Base-by-base conservation (phyloP, 106 monocot genomes). In the Dendrobium chrysotoxum region DNA sequence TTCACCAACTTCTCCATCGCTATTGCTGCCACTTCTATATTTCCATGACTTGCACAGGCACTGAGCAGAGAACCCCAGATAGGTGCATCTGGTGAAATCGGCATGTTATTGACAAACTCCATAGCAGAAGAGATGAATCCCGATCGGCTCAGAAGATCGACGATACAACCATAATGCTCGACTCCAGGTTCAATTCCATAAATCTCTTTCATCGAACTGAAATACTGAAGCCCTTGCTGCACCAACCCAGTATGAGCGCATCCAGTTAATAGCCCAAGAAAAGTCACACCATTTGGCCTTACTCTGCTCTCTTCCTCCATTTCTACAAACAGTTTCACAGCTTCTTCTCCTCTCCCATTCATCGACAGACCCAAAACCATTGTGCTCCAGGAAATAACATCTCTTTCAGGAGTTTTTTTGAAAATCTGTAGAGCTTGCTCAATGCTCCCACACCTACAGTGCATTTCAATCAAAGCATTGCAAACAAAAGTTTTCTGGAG, bases 161-260 rank as follows among this genome's bases (percentile, higher is more conserved):
- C 85, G 72, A 95, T 65, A 73, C 95, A 95, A 7, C 95, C 95
- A 54, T 90, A 95, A 47, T 95, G 95, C 81, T 95, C 86, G 18
- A 90, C 46, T 26, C 79, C 84, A 2, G 95, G 90, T 5, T 41
- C 45, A 4, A 92, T 66, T 8, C 80, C 77, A 28, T 95, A 89
- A 8, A 41, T 67, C 11, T 72, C 45, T 11, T 55, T 81, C 95
- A 95, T 95, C 2, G 66, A 76, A 15, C 88, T 83, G 23, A 95
- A 90, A 77, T 81, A 83, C 25, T 73, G 9, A 35, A 89, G 4
- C 1, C 90, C 95, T 54, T 90, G 82, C 11, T 84, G 81, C 7
- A 90, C 10, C 58, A 95, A 40, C n/a, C 95, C 95, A 15, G 75
- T 84, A 78, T 90, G 88, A 57, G 87, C 85, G 75, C 90, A 93